Base-by-base conservation (phyloP, 163 green algal genomes). In the Volvox carteri region DNA sequence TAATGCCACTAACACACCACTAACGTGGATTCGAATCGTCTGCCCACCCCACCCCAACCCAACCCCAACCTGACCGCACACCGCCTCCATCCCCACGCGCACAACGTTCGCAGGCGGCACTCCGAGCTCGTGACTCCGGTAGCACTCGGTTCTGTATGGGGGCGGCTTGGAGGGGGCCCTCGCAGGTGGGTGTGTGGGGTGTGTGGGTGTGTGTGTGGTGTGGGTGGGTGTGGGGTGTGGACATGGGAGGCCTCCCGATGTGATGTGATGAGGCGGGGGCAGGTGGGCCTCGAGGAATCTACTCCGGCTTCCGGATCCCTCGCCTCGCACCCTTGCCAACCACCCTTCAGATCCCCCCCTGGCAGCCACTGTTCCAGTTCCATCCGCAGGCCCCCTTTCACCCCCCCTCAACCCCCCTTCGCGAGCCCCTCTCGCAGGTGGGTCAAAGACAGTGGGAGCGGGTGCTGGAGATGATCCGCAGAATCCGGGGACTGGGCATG, bases 121-220 rank as follows among this genome's bases (percentile, higher is more conserved):
- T 98, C 79, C 90, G 97, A 6, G 98, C 98, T 37, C 97, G 97
- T 72, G 97, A 97, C 30, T 90, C 97, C 2, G 98, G 98, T 68
- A 98, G 95, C 93, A 99, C 98, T 6, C 96, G 98, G n/a, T 99
- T 99, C 95, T 99, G 98, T 94, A 99, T 99, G 98, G 98, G 98
- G 18, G 98, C 98, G 7, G 98, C 98, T 9, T 99, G 98, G 98
- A 90, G 98, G 23, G 98, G 98, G 0, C 97, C 97, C 23, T 97
- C 92, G 44, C 97, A 98, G 92, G 94, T 96, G 44, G 33, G 44
- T 74, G 68, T 73, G 46, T 8, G 67, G 16, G 50, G 18, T 39
- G n/a, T 48, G 84, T 2, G 44, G 65, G 16, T 3, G 39, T 33
- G 42, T 1, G 58, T 28, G 19, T 28, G 73, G 72, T 12, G 30